Conservation (phyloP, 2,329 filamentous ascomycete species). For the Gaeumannomyces sp. region DNA sequence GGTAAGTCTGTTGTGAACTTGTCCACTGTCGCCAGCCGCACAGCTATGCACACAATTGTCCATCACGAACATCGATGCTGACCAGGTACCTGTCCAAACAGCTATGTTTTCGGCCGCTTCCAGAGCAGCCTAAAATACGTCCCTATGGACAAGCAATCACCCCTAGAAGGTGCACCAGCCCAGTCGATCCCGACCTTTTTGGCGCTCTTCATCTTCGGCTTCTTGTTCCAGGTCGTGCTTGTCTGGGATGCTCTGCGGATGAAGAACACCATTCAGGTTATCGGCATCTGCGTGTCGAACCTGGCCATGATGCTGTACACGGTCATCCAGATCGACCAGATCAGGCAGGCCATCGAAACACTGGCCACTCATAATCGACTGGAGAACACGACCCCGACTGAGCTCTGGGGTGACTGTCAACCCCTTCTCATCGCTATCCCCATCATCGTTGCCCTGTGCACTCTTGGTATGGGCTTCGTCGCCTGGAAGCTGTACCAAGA, state of each 20-base stretch:
- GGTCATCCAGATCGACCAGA: constrained; percentile 87
- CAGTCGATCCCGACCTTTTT: constrained; percentile 89
- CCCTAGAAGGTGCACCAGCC: constrained; percentile 48
- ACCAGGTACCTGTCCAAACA: constrained; percentile 28
- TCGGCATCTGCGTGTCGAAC: constrained; percentile 91
- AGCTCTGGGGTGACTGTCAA: constrained; percentile 63
- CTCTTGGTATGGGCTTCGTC: constrained; percentile 65
- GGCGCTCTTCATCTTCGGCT: constrained; percentile 94
- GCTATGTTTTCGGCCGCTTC: constrained; percentile 86
- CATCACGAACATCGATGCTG: background rate
- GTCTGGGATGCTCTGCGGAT: constrained; percentile 89
- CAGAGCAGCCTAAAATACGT: constrained; percentile 52
- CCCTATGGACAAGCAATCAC: constrained; percentile 31
- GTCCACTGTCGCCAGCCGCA: background rate
- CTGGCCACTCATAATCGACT: constrained; percentile 30
- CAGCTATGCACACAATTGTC: background rate
- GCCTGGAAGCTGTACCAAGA: constrained; percentile 97
- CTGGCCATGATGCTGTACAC: constrained; percentile 87
- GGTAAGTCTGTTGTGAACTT: constrained; percentile 49
- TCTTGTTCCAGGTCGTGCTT: constrained; percentile 82
- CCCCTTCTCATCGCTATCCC: constrained; percentile 83
- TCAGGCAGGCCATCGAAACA: constrained; percentile 61
- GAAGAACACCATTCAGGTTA: constrained; percentile 98
- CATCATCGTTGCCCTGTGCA: constrained; percentile 70
- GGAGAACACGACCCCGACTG: constrained; percentile 34